phyloP scores from a whole-genome alignment of 2,329 filamentous ascomycete genomes.

The Apiospora phragmitis region DNA sequence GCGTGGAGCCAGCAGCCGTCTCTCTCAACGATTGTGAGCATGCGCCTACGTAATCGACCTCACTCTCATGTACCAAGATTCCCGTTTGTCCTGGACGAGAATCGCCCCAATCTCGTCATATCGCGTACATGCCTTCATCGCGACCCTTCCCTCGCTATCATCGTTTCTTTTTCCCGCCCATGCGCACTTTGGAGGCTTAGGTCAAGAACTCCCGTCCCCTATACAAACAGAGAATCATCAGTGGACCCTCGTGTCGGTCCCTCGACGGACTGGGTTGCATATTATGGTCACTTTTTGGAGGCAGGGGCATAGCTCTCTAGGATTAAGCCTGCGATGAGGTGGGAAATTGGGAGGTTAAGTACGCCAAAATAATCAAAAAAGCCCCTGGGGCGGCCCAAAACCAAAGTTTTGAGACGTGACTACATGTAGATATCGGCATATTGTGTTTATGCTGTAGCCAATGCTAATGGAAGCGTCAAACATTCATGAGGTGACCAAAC shows the following conservation, averaged over 20 bases:
- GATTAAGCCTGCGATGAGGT: conserved; percentile 5
- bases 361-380: neutral
- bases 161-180: neutral
- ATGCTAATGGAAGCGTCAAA: neutral
- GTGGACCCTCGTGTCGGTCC: neutral
- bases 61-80: conserved; percentile 12
- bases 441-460: neutral
- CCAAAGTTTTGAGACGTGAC: neutral
- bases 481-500: neutral
- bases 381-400: neutral
- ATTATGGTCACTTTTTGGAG: conserved; percentile 4
- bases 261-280: conserved; percentile 3
- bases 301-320: neutral
- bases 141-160: neutral
- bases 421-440: neutral
- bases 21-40: neutral
- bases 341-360: conserved; percentile 5
- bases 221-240: neutral
- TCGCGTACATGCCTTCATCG: neutral
- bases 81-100: conserved; percentile 13
- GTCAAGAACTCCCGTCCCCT: neutral
- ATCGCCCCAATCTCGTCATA: conserved; percentile 19
- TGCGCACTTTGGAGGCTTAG: neutral
- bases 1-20: neutral
- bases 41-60: conserved; percentile 9